Conservation (phyloP, 2,329 filamentous ascomycete species). For the Xenosphaeropsis pyriputrescens region DNA sequence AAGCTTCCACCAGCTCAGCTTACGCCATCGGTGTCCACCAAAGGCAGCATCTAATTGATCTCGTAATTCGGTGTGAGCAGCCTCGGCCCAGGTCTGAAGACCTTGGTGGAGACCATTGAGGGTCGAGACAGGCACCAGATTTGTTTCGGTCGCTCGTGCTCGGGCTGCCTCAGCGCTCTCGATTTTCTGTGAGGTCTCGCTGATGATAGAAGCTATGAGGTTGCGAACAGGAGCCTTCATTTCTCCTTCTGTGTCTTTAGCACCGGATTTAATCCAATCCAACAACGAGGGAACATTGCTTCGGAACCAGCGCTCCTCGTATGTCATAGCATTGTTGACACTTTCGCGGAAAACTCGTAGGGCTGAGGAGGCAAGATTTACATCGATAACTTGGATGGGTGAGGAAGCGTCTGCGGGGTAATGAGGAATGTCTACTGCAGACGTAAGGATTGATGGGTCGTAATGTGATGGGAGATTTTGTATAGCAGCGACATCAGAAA, state of each 20-base stretch:
- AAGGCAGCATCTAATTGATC: constrained; percentile 69
- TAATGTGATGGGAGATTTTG: constrained; percentile 11
- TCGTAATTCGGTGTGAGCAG: constrained; percentile 71
- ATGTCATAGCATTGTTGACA: constrained; percentile 53
- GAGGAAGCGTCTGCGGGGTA: constrained; percentile 16
- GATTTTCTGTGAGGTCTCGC: constrained; percentile 35
- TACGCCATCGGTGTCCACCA: constrained; percentile 59
- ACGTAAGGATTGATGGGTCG: constrained; percentile 27
- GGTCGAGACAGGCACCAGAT: constrained; percentile 15
- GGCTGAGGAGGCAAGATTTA: constrained; percentile 44
- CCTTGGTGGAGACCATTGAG: constrained; percentile 21
- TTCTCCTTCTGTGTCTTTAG: constrained; percentile 21
- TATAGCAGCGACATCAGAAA: constrained; percentile 48
- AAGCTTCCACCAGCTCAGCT: constrained; percentile 84
- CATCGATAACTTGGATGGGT: constrained; percentile 45
- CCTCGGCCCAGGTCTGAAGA: constrained; percentile 48
- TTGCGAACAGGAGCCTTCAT: constrained; percentile 53
- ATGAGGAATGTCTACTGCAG: constrained; percentile 40
- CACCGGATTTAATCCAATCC: constrained; percentile 46
- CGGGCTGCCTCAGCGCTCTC: constrained; percentile 27
- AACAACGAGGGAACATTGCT: constrained; percentile 53
- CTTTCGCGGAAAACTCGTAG: constrained; percentile 54
- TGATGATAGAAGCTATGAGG: constrained; percentile 53
- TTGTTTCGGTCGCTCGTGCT: constrained; percentile 16
- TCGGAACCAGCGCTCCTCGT: constrained; percentile 59